Conservation (phyloP, 2,329 filamentous ascomycete genomes). For the Boeremia lycopersici region DNA sequence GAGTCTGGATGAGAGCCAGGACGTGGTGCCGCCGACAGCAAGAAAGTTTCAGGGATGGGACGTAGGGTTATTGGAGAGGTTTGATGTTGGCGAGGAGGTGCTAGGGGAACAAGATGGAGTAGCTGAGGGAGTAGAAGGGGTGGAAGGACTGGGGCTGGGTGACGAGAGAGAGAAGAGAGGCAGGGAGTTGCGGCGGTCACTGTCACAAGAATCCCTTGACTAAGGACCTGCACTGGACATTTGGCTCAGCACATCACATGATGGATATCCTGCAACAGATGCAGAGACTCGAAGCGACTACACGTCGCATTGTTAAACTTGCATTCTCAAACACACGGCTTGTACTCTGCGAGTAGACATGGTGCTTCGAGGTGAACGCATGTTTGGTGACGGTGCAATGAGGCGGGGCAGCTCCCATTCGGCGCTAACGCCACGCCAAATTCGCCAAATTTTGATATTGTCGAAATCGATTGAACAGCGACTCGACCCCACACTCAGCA, state of each 20-base stretch:
- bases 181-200: slow-evolving; percentile 1
- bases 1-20: slow-evolving; percentile 57
- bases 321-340: background rate
- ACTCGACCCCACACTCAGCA: slow-evolving; percentile 18
- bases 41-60: slow-evolving; percentile 69
- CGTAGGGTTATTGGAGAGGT: slow-evolving; percentile 67
- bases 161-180: slow-evolving; percentile 6
- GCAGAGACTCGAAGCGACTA: too few relatives aligned
- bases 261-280: background rate
- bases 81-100: slow-evolving; percentile 40
- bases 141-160: background rate
- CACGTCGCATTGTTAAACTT: background rate
- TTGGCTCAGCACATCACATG: background rate
- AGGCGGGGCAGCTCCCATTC: slow-evolving; percentile 8
- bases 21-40: slow-evolving; percentile 61
- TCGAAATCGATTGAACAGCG: slow-evolving; percentile 17
- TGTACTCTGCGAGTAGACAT: too few relatives aligned
- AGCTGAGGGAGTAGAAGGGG: background rate
- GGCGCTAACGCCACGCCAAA: slow-evolving; percentile 17
- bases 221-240: background rate
- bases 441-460: slow-evolving; percentile 18
- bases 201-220: slow-evolving; percentile 12
- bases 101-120: background rate
- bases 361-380: background rate
- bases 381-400: background rate